Percentiles rank a stretch among this genome's conserved stretches.
Evolutionary conservation across 1,139 yeast genomes (phyloP).

Genomic region (Torulaspora pretoriensis): DNA sequence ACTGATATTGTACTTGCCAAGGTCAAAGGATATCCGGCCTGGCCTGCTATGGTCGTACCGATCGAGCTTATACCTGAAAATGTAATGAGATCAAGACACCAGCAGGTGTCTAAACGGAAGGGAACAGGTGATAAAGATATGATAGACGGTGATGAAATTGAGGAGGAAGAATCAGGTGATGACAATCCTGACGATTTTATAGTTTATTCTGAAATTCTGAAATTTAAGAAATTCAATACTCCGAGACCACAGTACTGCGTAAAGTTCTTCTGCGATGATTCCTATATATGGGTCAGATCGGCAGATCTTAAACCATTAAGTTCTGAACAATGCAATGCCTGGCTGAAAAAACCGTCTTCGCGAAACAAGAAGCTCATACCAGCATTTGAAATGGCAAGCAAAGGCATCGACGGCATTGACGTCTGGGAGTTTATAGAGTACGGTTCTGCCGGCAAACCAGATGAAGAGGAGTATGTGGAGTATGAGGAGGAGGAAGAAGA

Average conservation of each 20-base stretch:
- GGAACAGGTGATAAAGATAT: slow-evolving; percentile 27
- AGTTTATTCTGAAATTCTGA: slow-evolving; percentile 25
- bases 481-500: slow-evolving; percentile 26
- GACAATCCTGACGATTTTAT: slow-evolving; percentile 32
- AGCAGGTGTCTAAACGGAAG: slow-evolving; percentile 22
- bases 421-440: slow-evolving; percentile 36
- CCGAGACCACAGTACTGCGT: slow-evolving; percentile 30
- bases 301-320: slow-evolving; percentile 23
- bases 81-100: slow-evolving; percentile 44
- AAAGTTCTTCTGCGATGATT: slow-evolving; percentile 35
- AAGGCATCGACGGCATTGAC: slow-evolving; percentile 28
- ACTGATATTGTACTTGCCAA: slow-evolving; percentile 58
- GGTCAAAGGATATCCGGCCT: slow-evolving; percentile 72
- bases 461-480: slow-evolving; percentile 22
- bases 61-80: slow-evolving; percentile 52
- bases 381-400: slow-evolving; percentile 35
- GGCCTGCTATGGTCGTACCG: slow-evolving; percentile 80
- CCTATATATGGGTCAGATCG: slow-evolving; percentile 34
- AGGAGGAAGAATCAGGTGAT: slow-evolving; percentile 24
- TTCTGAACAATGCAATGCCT: slow-evolving; percentile 24
- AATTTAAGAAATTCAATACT: slow-evolving; percentile 26
- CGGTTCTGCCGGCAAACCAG: slow-evolving; percentile 32
- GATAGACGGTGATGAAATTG: slow-evolving; percentile 24
- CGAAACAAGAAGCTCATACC: slow-evolving; percentile 32
- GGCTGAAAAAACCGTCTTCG: slow-evolving; percentile 23